Evolutionary conservation across 2,329 filamentous ascomycete species (phyloP), one percentile per base, ranked within the genome.

Genomic region (Pezizomycotina sp.): DNA sequence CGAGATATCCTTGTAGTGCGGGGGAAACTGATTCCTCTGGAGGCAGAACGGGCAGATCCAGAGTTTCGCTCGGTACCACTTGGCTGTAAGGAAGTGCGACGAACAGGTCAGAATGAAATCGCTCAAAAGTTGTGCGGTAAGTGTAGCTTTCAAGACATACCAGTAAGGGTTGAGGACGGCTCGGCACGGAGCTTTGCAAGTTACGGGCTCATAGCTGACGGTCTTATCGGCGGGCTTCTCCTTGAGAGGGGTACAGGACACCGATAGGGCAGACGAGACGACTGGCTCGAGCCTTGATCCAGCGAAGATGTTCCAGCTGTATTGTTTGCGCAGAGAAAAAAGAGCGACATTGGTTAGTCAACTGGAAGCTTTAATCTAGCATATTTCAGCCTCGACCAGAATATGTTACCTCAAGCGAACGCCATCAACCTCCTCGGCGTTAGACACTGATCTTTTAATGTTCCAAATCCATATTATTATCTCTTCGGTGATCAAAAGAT

Each of bases 261-360:
- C 84, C 57, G 84, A 89, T 53, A 98, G 93, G n/a, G n/a, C n/a
- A n/a, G n/a, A n/a, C 43, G 89, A 89, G 22, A 95, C 89, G 47
- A 93, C 84, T 38, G 84, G 84, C 74, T 93, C 84, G 80, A 98
- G 93, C 58, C 89, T 82, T 55, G 86, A 86, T 64, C 84, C 93
- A 31, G 89, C 89, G 55, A 98, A 92, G 44, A 91, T 91, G 58
- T 98, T 98, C 89, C 89, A 98, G 62, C 86, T 52, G 30, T 22
- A n/a, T 29, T n/a, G 9, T 5, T 34, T 24, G 19, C 8, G 15
- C 18, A 22, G 27, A 13, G 27, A 26, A 12, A 38, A 36, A 26
- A 34, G 21, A 39, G 36, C 18, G 19, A 12, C 6, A 7, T 16
- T 25, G 14, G 3, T 13, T 10, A 13, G 6, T 30, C 15, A n/a